Percentiles rank a stretch among this genome's conserved stretches.
phyloP scores from a whole-genome alignment of 306 rosid species.

The Inga leiocalycina region DNA sequence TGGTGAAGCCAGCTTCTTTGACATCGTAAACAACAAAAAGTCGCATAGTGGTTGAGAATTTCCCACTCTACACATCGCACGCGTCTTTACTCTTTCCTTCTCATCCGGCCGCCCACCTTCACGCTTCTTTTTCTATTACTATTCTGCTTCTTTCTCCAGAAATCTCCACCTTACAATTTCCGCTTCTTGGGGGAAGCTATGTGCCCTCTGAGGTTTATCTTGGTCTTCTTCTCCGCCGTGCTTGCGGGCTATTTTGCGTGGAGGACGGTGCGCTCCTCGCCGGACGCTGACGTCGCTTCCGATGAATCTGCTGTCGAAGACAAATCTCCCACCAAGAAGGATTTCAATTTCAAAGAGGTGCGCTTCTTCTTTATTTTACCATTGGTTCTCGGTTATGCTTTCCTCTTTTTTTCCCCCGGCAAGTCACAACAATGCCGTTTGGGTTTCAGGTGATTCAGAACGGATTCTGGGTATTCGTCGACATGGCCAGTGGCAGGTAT shows the following conservation, averaged over 20 bases:
- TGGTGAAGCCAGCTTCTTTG: constrained; percentile 36
- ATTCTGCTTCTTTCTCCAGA: background rate
- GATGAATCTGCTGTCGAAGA: constrained; percentile 32
- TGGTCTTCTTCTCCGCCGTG: constrained; percentile 80
- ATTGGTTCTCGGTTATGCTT: background rate
- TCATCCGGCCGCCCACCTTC: background rate
- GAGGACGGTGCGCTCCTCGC: constrained; percentile 55
- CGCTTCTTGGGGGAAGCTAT: constrained; percentile 19
- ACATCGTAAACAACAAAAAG: constrained; percentile 34
- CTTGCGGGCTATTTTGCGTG: constrained; percentile 73
- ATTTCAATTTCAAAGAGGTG: constrained; percentile 48
- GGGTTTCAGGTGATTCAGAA: constrained; percentile 50
- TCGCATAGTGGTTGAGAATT: constrained; percentile 34
- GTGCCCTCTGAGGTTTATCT: constrained; percentile 80
- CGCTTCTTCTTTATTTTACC: background rate
- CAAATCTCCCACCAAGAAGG: constrained; percentile 20
- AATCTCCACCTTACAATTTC: background rate
- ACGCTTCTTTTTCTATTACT: constrained; percentile 15
- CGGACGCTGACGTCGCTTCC: constrained; percentile 28
- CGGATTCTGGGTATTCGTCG: constrained; percentile 72
- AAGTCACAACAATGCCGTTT: constrained; percentile 1
- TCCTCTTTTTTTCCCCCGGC: background rate
- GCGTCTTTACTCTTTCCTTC: constrained; percentile 19
- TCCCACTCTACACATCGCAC: constrained; percentile 17
- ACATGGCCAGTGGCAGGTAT: constrained; percentile 86